A percentile compares a stretch with the other conserved stretches of the same genome.
Evolutionary conservation across 1,284 basidiomycete species (phyloP).

Genomic region (Ceratobasidium sp.): DNA sequence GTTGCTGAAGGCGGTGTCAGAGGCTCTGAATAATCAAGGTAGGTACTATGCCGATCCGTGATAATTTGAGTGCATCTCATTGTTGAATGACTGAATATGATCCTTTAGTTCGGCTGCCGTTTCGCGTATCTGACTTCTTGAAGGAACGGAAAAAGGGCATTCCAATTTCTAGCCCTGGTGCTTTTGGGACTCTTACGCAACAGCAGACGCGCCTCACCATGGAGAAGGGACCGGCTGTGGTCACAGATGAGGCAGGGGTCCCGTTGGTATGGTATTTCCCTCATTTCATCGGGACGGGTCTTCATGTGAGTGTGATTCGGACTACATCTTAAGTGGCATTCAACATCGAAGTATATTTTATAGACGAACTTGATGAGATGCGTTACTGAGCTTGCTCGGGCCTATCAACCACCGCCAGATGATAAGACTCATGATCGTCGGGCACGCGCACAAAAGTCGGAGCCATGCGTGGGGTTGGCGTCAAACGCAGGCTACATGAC

Average conservation of each 20-base stretch:
- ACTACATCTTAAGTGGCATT: background rate
- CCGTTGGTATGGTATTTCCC: slow-evolving; percentile 8
- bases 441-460: no score
- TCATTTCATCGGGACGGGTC: slow-evolving; percentile 9
- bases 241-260: background rate
- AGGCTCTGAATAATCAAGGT: background rate
- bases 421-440: background rate
- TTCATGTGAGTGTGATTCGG: background rate
- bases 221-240: background rate
- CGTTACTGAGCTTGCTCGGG: background rate
- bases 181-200: background rate
- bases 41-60: no score
- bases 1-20: background rate
- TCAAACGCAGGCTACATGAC: background rate
- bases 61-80: no score
- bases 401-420: background rate
- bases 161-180: background rate
- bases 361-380: background rate
- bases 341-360: background rate
- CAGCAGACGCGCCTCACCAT: background rate
- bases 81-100: no score
- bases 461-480: no score
- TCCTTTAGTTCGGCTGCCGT: background rate
- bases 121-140: slow-evolving; percentile 2
- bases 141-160: background rate